Base-by-base conservation (phyloP, 768 basidiomycete genomes). In the Hemileccinum impolitum region DNA sequence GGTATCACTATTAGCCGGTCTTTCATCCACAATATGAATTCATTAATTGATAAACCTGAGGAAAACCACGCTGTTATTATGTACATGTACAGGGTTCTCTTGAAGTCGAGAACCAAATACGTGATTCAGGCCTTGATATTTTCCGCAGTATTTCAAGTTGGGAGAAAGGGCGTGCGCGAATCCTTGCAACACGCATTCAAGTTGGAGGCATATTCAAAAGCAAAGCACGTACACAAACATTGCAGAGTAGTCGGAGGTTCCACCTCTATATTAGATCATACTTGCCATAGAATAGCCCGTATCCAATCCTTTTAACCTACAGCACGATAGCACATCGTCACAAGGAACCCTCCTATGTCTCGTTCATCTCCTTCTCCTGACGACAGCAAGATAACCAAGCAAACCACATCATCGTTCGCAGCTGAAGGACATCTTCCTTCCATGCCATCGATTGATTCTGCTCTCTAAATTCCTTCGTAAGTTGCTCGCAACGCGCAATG, bases 401-500 rank as follows among this genome's bases (percentile, higher is more conserved):
- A 60, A 89, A 94, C 87, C 92, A 93, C 81, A 96, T 86, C 83
- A 93, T 93, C 49, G 85, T 89, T 50, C 87, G 77, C 53, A 96
- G 75, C 70, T 94, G 91, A 58, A 97, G 73, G 5, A 95, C 89
- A 62, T 97, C 94, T 64, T 92, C 87, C 68, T 94, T 94, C 94
- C 94, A 97, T 37, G 79, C 85, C 75, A 83, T 83, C 43, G 80
- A 79, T 65, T 86, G 83, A 62, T 95, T 95, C 70, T 94, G 90
- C 63, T 85, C 82, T 50, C 94, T 78, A 70, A 96, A 96, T 70
- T 97, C 94, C 56, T 76, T 75, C 52, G 90, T 94, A 47, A 97
- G 76, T 65, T 76, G 75, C 68, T 90, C 90, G 67, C 94, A 97
- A 30, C 91, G 80, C 41, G 71, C 73, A 34, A 97, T 84, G 64